A percentile compares a stretch with the other conserved stretches of the same genome.
phyloP scores from a whole-genome alignment of 805 yeast species.

The Clavispora vitiphila region DNA sequence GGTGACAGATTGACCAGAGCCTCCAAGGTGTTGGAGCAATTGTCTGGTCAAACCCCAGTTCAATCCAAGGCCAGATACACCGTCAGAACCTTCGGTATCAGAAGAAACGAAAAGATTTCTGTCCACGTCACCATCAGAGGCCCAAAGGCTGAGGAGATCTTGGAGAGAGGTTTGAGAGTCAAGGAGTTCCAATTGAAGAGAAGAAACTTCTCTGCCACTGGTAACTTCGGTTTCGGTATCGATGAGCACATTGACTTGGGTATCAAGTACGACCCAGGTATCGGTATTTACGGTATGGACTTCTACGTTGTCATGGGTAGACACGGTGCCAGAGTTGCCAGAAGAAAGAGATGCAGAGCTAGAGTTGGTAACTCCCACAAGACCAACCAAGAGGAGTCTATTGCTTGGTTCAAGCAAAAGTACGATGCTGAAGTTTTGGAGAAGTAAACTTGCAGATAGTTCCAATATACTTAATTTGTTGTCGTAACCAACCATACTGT shows the following conservation, averaged over 20 bases:
- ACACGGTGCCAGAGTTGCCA: constrained; percentile 98
- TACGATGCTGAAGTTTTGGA: constrained; percentile 97
- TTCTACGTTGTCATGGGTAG: constrained; percentile 99
- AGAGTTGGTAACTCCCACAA: constrained; percentile 89
- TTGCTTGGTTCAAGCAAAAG: constrained; percentile 98
- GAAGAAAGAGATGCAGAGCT: constrained; percentile 94
- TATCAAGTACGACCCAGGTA: constrained; percentile 99
- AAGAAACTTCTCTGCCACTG: constrained; percentile 96
- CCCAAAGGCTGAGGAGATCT: constrained; percentile 97
- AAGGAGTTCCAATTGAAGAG: constrained; percentile 96
- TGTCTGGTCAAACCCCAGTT: constrained; percentile 99
- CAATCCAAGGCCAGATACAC: constrained; percentile 99
- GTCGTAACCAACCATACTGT: neutral
- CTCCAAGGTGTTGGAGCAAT: constrained; percentile 98
- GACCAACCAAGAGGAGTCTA: constrained; percentile 89
- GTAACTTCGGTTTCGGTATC: constrained; percentile 99
- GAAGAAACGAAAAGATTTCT: constrained; percentile 99
- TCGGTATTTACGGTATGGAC: constrained; percentile 99
- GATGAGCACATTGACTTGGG: constrained; percentile 99
- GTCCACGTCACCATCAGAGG: constrained; percentile 99
- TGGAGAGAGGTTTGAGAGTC: constrained; percentile 99
- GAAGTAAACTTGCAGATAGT: constrained; percentile 44
- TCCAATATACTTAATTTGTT: constrained; percentile 2
- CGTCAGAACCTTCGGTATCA: constrained; percentile 99
- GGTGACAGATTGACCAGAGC: constrained; percentile 99